A percentile compares a stretch with the other conserved stretches of the same genome.
These are phyloP conservation scores for Adansonia rubrostipa DNA, from an alignment of 441 rosid genomes.

Conservation along the genomic window DNA sequence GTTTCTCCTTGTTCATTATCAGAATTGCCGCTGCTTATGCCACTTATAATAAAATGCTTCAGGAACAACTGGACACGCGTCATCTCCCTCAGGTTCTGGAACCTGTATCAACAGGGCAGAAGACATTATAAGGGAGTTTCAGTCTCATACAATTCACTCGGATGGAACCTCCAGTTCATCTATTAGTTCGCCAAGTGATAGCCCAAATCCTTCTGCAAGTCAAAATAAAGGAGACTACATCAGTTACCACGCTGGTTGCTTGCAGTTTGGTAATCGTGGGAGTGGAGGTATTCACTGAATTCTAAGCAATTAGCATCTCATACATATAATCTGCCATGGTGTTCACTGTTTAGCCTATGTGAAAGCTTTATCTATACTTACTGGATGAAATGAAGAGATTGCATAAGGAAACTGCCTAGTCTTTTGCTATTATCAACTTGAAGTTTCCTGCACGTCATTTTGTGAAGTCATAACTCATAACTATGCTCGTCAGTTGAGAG, in stretches of 20 bases:
- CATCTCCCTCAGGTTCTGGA: slow-evolving; percentile 54
- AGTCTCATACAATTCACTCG: slow-evolving; percentile 47
- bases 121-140: slow-evolving; percentile 55
- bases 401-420: background rate
- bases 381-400: slow-evolving; percentile 5
- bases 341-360: slow-evolving; percentile 7
- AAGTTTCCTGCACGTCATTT: background rate
- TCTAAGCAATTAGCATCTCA: slow-evolving; percentile 11
- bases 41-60: slow-evolving; percentile 35
- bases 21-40: slow-evolving; percentile 29
- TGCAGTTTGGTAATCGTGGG: slow-evolving; percentile 74
- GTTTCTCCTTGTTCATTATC: background rate
- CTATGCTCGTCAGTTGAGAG: background rate
- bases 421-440: background rate
- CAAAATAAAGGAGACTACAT: slow-evolving; percentile 57
- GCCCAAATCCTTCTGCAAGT: slow-evolving; percentile 45
- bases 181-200: slow-evolving; percentile 43
- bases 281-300: slow-evolving; percentile 64
- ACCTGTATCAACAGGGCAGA: slow-evolving; percentile 49
- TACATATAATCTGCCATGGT: background rate
- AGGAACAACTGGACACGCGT: slow-evolving; percentile 61
- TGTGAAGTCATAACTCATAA: background rate
- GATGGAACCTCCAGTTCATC: slow-evolving; percentile 53
- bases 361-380: slow-evolving; percentile 7
- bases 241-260: slow-evolving; percentile 41